Percentiles rank a stretch among this genome's conserved stretches.
phyloP scores from a whole-genome alignment of 2,329 filamentous ascomycete species.

The Ascochyta rabiei region DNA sequence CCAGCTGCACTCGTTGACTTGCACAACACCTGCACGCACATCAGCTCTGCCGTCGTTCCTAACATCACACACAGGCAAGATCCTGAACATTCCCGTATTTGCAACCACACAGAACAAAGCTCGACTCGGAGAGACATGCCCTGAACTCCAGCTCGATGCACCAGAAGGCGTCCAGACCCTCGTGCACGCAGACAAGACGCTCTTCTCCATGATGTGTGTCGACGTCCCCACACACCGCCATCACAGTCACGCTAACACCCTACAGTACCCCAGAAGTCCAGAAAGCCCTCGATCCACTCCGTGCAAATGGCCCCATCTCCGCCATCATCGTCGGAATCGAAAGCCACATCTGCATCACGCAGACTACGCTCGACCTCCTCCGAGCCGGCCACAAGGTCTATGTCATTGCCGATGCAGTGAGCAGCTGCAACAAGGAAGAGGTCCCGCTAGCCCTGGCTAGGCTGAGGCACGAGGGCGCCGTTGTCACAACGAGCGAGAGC shows the following conservation, averaged over 20 bases:
- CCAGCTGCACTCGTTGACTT: neutral
- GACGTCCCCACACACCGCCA: neutral
- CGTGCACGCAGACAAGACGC: conserved; percentile 79
- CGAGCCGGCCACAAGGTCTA: conserved; percentile 80
- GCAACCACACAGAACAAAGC: conserved; percentile 83
- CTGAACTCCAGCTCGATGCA: conserved; percentile 66
- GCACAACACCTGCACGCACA: neutral
- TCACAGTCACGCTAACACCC: neutral
- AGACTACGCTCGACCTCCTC: conserved; percentile 81
- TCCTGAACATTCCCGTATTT: conserved; percentile 77
- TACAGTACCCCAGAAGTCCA: conserved; percentile 67
- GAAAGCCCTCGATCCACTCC: conserved; percentile 49
- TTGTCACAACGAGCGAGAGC: conserved; percentile 86
- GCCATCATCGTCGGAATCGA: conserved; percentile 90
- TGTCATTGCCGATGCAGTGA: conserved; percentile 86
- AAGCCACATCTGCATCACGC: conserved; percentile 90
- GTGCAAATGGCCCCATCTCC: conserved; percentile 31
- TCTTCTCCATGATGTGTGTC: conserved; percentile 77
- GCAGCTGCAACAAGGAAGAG: conserved; percentile 83
- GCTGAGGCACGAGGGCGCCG: conserved; percentile 74
- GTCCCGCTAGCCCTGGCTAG: conserved; percentile 78
- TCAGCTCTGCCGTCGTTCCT: conserved; percentile 2
- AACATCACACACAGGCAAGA: conserved; percentile 48
- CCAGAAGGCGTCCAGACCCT: conserved; percentile 59
- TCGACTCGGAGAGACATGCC: conserved; percentile 79